Conservation (phyloP, 129 eudicot species). For the Saposhnikovia divaricata region DNA sequence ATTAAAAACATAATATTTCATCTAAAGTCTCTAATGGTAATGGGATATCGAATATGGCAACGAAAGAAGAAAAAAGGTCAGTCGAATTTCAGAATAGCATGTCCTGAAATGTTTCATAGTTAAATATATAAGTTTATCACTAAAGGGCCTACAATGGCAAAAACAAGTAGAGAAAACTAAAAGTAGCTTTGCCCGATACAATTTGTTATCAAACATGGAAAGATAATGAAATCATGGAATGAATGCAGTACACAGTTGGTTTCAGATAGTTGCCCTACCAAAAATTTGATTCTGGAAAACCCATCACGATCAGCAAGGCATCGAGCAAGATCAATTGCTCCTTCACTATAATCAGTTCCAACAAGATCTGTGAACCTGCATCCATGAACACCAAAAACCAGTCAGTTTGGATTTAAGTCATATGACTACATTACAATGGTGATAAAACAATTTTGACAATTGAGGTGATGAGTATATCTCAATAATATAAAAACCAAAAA, state of each 20-base stretch:
- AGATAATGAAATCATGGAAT: not conserved
- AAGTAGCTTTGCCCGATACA: not conserved
- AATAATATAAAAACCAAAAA: not conserved
- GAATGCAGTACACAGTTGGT: not conserved
- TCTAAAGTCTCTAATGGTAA: not conserved
- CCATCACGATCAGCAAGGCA: slow-evolving; percentile 90
- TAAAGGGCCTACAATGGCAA: not conserved
- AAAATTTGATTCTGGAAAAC: slow-evolving; percentile 50
- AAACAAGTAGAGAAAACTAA: not conserved
- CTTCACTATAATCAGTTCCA: slow-evolving; percentile 96
- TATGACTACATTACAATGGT: not conserved
- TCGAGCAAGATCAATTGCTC: slow-evolving; percentile 87
- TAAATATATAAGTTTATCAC: not conserved
- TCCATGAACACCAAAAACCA: not conserved
- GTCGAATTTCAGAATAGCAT: not conserved
- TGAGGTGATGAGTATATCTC: not conserved
- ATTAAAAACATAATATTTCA: not conserved
- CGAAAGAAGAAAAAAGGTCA: not conserved
- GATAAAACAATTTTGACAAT: too few species aligned
- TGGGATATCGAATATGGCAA: not conserved
- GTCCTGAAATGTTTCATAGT: not conserved
- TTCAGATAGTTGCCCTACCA: slow-evolving; percentile 43
- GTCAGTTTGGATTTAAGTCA: not conserved
- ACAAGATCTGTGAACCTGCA: slow-evolving; percentile 86
- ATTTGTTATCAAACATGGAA: not conserved